These are phyloP conservation scores for Dactylellina leptospora DNA, from an alignment of 2,329 filamentous ascomycete species.

Conservation along the genomic window DNA sequence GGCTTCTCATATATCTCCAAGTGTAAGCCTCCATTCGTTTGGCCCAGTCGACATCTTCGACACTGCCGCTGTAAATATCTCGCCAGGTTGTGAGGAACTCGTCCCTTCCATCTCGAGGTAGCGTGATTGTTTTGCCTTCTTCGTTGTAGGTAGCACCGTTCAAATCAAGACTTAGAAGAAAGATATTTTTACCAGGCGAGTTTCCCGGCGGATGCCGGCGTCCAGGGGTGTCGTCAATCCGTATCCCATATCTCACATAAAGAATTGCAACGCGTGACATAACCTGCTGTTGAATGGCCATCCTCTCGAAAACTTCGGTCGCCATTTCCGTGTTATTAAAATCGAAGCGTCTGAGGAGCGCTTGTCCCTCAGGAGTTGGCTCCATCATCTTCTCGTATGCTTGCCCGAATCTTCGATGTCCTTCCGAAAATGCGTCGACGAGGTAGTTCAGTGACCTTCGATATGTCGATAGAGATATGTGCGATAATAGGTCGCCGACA, in stretches of 20 bases:
- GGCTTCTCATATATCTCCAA: background rate
- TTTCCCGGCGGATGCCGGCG: background rate
- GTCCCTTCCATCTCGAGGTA: background rate
- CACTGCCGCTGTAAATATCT: background rate
- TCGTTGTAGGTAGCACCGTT: background rate
- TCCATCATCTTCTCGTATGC: background rate
- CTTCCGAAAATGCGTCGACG: background rate
- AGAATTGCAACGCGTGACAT: background rate
- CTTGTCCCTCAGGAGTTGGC: background rate
- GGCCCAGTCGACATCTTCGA: background rate
- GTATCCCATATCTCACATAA: background rate
- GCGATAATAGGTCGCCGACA: background rate
- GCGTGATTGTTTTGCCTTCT: background rate
- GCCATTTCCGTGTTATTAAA: background rate
- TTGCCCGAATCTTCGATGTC: background rate
- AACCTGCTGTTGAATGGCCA: background rate
- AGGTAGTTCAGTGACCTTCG: conserved; percentile 1
- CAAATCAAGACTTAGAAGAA: background rate
- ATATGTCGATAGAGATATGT: background rate
- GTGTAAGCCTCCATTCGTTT: background rate
- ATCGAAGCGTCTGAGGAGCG: background rate
- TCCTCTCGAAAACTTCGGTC: background rate
- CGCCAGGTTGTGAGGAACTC: conserved; percentile 11
- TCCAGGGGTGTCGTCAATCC: background rate
- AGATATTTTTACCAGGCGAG: background rate